Conservation (phyloP, 2,329 filamentous ascomycete genomes). For the Chlorencoelia australis region DNA sequence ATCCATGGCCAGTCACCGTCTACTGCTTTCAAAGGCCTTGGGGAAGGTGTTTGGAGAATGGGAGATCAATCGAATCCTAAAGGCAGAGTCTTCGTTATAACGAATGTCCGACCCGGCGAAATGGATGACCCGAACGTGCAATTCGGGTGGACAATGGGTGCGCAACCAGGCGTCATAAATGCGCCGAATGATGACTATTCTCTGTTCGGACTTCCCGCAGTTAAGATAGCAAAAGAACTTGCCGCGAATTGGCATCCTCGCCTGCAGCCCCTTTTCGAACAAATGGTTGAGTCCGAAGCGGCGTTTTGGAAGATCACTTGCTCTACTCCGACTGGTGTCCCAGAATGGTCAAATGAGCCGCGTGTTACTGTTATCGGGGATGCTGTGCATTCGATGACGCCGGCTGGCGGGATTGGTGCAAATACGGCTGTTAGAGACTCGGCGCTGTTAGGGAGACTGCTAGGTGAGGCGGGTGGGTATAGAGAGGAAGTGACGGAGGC, state of each 20-base stretch:
- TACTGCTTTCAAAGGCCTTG: slow-evolving; percentile 48
- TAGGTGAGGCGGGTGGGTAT: slow-evolving; percentile 43
- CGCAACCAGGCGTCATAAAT: slow-evolving; percentile 44
- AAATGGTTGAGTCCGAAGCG: slow-evolving; percentile 45
- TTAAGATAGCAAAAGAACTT: slow-evolving; percentile 45
- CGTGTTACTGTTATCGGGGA: slow-evolving; percentile 50
- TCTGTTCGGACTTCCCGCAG: slow-evolving; percentile 45
- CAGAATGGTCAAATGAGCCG: slow-evolving; percentile 47
- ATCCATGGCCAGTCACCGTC: slow-evolving; percentile 57
- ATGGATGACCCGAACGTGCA: slow-evolving; percentile 45
- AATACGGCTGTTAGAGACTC: slow-evolving; percentile 48
- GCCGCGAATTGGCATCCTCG: slow-evolving; percentile 45
- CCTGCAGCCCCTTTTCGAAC: slow-evolving; percentile 45
- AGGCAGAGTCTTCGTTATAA: slow-evolving; percentile 46
- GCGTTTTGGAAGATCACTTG: slow-evolving; percentile 61
- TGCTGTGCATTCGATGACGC: slow-evolving; percentile 48
- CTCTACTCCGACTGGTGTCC: slow-evolving; percentile 47
- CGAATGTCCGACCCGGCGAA: slow-evolving; percentile 50
- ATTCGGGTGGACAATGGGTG: slow-evolving; percentile 57
- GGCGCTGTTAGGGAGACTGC: slow-evolving; percentile 40
- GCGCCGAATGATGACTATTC: slow-evolving; percentile 50
- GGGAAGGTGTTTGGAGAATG: slow-evolving; percentile 53
- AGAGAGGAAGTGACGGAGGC: slow-evolving; percentile 42
- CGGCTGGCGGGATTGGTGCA: slow-evolving; percentile 44
- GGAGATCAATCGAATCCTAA: slow-evolving; percentile 36